Percentiles rank a stretch among this genome's conserved stretches.
Conservation (phyloP, 306 rosid genomes). For the Erythrophleum fordii region DNA sequence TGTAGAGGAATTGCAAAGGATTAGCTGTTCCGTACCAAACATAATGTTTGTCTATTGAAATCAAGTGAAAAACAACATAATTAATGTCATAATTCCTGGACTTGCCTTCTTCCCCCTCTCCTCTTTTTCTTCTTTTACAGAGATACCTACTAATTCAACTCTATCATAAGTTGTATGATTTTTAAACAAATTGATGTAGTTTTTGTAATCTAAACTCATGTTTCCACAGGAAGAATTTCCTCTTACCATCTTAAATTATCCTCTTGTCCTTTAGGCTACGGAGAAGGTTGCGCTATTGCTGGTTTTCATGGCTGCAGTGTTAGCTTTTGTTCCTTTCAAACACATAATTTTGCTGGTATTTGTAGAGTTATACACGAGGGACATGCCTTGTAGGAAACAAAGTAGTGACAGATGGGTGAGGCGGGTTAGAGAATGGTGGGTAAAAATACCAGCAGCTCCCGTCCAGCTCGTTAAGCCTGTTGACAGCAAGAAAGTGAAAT, state of each 20-base stretch:
- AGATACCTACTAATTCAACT: constrained; percentile 3
- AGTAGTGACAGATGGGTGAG: constrained; percentile 65
- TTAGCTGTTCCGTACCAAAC: neutral
- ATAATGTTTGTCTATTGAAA: neutral
- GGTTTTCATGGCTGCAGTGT: constrained; percentile 58
- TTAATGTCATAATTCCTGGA: neutral
- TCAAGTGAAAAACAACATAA: neutral
- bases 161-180: neutral
- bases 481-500: constrained; percentile 71
- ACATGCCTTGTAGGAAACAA: constrained; percentile 82
- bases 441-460: constrained; percentile 96
- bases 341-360: constrained; percentile 59
- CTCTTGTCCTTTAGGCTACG: constrained; percentile 66
- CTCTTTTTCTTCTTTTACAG: neutral
- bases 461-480: constrained; percentile 72
- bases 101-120: too few species aligned
- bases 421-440: constrained; percentile 93
- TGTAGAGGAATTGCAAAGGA: neutral
- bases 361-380: constrained; percentile 76
- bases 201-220: neutral
- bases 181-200: constrained; percentile 11
- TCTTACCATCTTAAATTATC: constrained; percentile 13
- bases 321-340: constrained; percentile 71
- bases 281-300: constrained; percentile 71
- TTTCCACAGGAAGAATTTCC: neutral